These are phyloP conservation scores for Toxoplasma gondii DNA, from an alignment of 169 alveolate species.

Conservation along the genomic window DNA sequence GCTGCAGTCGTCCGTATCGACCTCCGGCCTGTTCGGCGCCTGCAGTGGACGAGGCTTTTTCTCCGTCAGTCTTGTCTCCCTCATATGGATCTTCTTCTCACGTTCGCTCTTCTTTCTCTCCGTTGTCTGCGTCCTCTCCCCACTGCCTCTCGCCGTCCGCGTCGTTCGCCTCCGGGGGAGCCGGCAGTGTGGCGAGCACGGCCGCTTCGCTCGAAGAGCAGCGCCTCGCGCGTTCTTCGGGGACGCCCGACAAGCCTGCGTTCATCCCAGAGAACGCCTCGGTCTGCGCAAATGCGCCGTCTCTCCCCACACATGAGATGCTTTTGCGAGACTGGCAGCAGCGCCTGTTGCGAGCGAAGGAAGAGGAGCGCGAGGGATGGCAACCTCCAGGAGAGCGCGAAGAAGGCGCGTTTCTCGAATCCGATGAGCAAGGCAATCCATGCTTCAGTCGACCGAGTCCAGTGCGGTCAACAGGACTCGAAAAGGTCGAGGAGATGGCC, in stretches of 20 bases:
- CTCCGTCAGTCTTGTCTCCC: neutral
- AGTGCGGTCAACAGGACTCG: neutral
- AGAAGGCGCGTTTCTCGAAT: neutral
- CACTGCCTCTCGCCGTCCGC: neutral
- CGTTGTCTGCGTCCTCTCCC: neutral
- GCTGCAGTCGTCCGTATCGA: neutral
- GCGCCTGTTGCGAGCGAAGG: neutral
- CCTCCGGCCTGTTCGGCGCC: slow-evolving; percentile 8
- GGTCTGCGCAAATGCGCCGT: slow-evolving; percentile 18
- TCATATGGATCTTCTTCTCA: neutral
- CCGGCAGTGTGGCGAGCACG: too few relatives aligned
- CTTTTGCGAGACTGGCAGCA: neutral
- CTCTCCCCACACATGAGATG: slow-evolving; percentile 37
- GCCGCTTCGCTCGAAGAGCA: neutral
- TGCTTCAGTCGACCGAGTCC: neutral
- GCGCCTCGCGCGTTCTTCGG: neutral
- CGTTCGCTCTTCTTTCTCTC: neutral
- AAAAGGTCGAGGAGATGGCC: neutral
- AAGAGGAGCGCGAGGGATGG: neutral
- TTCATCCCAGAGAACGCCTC: neutral
- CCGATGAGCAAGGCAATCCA: neutral
- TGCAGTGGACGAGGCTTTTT: neutral
- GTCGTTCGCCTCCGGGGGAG: neutral
- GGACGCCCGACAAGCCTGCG: neutral
- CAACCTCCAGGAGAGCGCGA: neutral